phyloP scores from a whole-genome alignment of 208 protist genomes.

The Leptomonas pyrrhocoris region DNA sequence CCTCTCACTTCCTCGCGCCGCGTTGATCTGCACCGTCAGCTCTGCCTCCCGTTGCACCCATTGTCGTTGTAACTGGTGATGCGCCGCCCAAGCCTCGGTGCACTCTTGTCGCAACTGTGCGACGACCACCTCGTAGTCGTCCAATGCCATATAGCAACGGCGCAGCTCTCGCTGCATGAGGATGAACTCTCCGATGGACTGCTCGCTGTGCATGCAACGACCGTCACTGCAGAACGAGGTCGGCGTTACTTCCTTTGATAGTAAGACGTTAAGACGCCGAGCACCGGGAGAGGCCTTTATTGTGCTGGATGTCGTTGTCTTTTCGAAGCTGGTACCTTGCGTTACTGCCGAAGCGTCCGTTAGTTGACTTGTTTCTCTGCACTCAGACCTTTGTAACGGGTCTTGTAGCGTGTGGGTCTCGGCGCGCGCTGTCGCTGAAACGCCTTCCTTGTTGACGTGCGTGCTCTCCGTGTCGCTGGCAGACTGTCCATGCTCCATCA shows the following conservation, averaged over 20 bases:
- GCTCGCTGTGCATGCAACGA: conserved; percentile 68
- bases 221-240: conserved; percentile 29
- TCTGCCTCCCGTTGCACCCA: conserved; percentile 4
- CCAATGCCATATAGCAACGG: conserved; percentile 47
- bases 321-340: not conserved
- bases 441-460: not conserved
- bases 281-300: not conserved
- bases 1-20: not conserved
- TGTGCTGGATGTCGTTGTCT: not conserved
- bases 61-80: conserved; percentile 11
- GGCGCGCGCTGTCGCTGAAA: not conserved
- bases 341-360: not conserved
- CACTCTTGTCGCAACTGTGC: conserved; percentile 31
- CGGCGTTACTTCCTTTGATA: not conserved
- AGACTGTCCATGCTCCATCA: not conserved
- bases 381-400: too few relatives aligned
- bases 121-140: conserved; percentile 33
- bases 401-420: not conserved
- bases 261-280: not conserved
- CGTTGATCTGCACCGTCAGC: conserved; percentile 7
- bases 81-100: not conserved
- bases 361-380: too few relatives aligned
- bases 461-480: not conserved
- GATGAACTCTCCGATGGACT: conserved; percentile 74
- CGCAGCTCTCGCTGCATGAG: conserved; percentile 63